Base-by-base conservation (phyloP, 169 alveolate species). In the Plasmodium yoelii region DNA sequence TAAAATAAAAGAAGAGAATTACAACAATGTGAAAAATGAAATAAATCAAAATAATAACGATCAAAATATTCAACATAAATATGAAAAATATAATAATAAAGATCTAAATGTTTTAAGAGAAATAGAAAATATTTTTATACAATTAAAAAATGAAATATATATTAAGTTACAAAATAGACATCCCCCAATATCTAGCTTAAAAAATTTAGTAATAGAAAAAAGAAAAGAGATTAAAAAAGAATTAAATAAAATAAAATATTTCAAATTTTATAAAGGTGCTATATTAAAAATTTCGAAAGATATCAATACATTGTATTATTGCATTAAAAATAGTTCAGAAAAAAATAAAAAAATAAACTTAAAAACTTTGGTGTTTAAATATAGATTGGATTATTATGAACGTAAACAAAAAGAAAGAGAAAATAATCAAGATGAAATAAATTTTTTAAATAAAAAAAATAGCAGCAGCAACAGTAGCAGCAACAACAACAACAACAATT, bases 231-330 rank as follows among this genome's bases (percentile, higher is more conserved):
- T 77, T 19, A 49, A 63, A 49, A 77, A 63, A 24, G 80, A 77
- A 51, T 56, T 77, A 19, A 77, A 64, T 22, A 77, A 77, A 77
- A 77, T 77, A 18, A 77, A 51, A 47, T 77, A 47, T 47, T 63
- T 69, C 12, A 77, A 77, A 77, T 77, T 77, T 63, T 77, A 77
- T 42, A 77, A 77, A 67, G 88, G 65, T 69, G 63, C 57, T 34
- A 55, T 64, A 26, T 47, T 63, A 57, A 77, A 69, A 10, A 77
- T 77, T 49, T 77, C 77, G 7, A 77, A 77, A 68, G 88, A 77
- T 13, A 63, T 77, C 15, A 59, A 77, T 13, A 77, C 75, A 59
- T 22, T 77, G 28, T 63, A 63, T 46, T 64, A 39, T 22, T 42
- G 26, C 42, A 8, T 77, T n/a, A 53, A 55, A 42, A 26, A 46